A percentile compares a stretch with the other conserved stretches of the same genome.
Conservation (phyloP, 2,329 filamentous ascomycete genomes). For the Emergomyces africanus region DNA sequence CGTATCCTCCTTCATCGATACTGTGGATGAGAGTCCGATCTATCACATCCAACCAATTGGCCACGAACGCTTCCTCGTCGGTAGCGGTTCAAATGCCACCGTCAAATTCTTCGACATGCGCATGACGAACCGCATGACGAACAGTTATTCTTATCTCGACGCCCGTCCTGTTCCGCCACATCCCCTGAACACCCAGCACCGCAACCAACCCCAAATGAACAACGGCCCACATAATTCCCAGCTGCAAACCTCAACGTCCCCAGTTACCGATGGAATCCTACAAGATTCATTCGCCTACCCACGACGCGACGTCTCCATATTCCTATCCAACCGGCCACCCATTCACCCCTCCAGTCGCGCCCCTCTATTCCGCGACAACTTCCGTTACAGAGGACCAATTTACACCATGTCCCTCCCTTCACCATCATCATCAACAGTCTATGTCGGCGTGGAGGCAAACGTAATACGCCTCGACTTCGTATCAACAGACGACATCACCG, state of each 20-base stretch:
- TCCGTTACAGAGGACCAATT: constrained; percentile 31
- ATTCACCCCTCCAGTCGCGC: constrained; percentile 3
- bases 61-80: constrained; percentile 44
- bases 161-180: constrained; percentile 8
- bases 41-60: constrained; percentile 47
- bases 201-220: neutral
- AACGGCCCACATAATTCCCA: constrained; percentile 5
- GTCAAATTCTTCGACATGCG: constrained; percentile 53
- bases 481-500: constrained; percentile 30
- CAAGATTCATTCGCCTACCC: neutral
- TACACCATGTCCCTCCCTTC: constrained; percentile 35
- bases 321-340: constrained; percentile 23
- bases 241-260: neutral
- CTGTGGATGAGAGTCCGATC: constrained; percentile 44
- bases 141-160: constrained; percentile 22
- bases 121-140: constrained; percentile 27
- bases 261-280: neutral
- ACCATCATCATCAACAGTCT: constrained; percentile 32
- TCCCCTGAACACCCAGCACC: neutral
- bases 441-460: constrained; percentile 31
- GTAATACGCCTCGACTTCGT: constrained; percentile 32
- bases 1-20: constrained; percentile 41
- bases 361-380: constrained; percentile 10
- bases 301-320: constrained; percentile 30
- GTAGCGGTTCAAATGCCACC: constrained; percentile 43